Percentiles rank a stretch among this genome's conserved stretches.
Evolutionary conservation across 1,284 basidiomycete species (phyloP).

Genomic region (Schizopora paradoxa): DNA sequence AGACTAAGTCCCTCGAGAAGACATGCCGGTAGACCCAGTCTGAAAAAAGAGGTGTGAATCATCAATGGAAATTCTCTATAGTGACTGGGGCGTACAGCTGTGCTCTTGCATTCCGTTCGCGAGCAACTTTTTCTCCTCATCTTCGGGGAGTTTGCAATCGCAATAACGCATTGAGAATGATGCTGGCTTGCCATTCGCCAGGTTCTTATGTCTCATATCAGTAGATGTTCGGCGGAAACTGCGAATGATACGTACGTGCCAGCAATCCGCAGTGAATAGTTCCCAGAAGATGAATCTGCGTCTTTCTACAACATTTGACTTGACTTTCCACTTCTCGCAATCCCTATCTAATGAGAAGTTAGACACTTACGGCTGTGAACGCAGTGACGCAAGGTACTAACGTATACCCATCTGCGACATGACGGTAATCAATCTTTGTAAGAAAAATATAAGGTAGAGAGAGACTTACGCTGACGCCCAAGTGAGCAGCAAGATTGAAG

Average conservation of each 20-base stretch:
- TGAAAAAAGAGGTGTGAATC: neutral
- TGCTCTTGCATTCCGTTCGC: constrained; percentile 10
- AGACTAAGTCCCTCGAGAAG: constrained; percentile 5
- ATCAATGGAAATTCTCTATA: neutral
- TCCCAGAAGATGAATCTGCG: constrained; percentile 43
- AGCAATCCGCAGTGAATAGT: constrained; percentile 32
- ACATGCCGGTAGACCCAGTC: constrained; percentile 14
- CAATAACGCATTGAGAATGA: constrained; percentile 14
- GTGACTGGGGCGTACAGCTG: constrained; percentile 10
- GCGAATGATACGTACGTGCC: constrained; percentile 26
- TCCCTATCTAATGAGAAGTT: constrained; percentile 35
- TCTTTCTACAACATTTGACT: constrained; percentile 32
- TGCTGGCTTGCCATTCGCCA: constrained; percentile 17
- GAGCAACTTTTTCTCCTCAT: constrained; percentile 7
- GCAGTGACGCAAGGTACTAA: constrained; percentile 17
- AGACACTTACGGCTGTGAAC: neutral
- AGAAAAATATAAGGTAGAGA: neutral
- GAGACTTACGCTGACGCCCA: constrained; percentile 24
- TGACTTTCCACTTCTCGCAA: constrained; percentile 37
- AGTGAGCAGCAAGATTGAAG: constrained; percentile 24
- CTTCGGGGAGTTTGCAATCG: constrained; percentile 15
- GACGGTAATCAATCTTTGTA: neutral
- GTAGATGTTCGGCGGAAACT: neutral
- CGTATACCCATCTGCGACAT: constrained; percentile 26
- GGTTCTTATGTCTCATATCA: constrained; percentile 9